Evolutionary conservation across 768 basidiomycete genomes (phyloP), one percentile per base, ranked within the genome.

Genomic region (Rhodotorula paludigena): DNA sequence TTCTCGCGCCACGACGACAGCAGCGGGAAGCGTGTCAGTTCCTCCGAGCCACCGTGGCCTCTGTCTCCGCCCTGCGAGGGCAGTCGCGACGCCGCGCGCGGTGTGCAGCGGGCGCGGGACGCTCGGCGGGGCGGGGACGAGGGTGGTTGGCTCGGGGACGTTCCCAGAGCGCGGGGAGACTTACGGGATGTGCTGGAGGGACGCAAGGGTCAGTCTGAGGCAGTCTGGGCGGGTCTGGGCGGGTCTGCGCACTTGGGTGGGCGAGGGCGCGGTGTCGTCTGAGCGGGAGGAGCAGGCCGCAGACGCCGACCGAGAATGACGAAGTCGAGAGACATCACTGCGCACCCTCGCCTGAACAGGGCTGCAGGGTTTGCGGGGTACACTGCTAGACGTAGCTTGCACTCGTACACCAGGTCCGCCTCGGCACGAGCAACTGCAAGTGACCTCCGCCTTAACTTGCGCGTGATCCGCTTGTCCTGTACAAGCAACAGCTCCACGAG

Each of bases 161-260:
- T 3, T 21, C 32, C 1, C 5, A 12, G 15, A n/a, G 49, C 5
- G 9, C 32, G 49, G 49, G 30, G 49, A 39, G 35, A 36, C 54
- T 55, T n/a, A 55, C 54, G 35, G 54, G 38, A 1, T 36, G 35
- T 25, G 20, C 20, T 15, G 52, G 21, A 36, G 32, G 49, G 32
- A 20, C 9, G 30, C 6, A 3, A 33, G 32, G 36, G 36, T 55
- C 38, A 55, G 54, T 8, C 28, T n/a, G n/a, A 3, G 15, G 28
- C 1, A 0, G 1, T 3, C 9, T 12, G n/a, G 6, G n/a, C 14
- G 14, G 3, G 33, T 1, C 33, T n/a, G 12, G 20, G 11, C n/a
- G 25, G 36, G n/a, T 41, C 25, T 3, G 33, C 54, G 28, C 38
- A 55, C 54, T 15, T n/a, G n/a, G 16, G n/a, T 0, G n/a, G n/a